Evolutionary conservation across 805 yeast species (phyloP).

Genomic region (Cyberlindnera maclurae): DNA sequence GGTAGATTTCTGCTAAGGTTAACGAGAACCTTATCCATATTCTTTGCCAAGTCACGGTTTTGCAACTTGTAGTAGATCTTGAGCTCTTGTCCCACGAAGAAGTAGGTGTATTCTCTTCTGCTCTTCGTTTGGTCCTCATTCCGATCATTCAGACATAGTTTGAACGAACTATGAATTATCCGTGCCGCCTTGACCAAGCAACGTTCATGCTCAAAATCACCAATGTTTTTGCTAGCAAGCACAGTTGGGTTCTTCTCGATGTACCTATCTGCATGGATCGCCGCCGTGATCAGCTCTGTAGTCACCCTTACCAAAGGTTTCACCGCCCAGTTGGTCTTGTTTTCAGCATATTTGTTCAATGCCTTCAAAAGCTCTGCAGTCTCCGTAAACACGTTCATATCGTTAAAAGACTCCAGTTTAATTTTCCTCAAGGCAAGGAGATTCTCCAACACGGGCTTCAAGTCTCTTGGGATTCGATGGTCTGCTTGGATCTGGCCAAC

Average conservation of each 20-base stretch:
- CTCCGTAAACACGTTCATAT: constrained; percentile 22
- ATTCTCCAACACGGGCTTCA: constrained; percentile 9
- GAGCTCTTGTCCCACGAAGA: constrained; percentile 63
- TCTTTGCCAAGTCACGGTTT: constrained; percentile 66
- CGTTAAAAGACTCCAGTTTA: constrained; percentile 21
- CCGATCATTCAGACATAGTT: constrained; percentile 72
- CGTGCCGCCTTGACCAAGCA: constrained; percentile 51
- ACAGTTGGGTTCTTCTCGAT: constrained; percentile 14
- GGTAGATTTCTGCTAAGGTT: constrained; percentile 52
- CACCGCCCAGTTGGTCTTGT: constrained; percentile 47
- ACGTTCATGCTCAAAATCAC: constrained; percentile 23
- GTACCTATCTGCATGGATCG: constrained; percentile 19
- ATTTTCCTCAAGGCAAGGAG: constrained; percentile 14
- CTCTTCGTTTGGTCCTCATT: constrained; percentile 41
- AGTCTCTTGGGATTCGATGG: constrained; percentile 3
- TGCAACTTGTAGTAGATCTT: constrained; percentile 59
- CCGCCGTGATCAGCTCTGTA: constrained; percentile 29
- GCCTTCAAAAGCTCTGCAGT: constrained; percentile 36
- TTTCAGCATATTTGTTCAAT: constrained; percentile 47
- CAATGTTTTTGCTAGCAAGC: constrained; percentile 5
- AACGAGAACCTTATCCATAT: constrained; percentile 61
- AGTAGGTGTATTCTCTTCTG: constrained; percentile 60
- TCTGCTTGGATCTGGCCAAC: background rate
- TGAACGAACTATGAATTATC: constrained; percentile 66
- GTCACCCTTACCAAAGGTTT: constrained; percentile 34